Evolutionary conservation across 345 rosid species (phyloP), one percentile per base, ranked within the genome.

Genomic region (Cardamine occulta): DNA sequence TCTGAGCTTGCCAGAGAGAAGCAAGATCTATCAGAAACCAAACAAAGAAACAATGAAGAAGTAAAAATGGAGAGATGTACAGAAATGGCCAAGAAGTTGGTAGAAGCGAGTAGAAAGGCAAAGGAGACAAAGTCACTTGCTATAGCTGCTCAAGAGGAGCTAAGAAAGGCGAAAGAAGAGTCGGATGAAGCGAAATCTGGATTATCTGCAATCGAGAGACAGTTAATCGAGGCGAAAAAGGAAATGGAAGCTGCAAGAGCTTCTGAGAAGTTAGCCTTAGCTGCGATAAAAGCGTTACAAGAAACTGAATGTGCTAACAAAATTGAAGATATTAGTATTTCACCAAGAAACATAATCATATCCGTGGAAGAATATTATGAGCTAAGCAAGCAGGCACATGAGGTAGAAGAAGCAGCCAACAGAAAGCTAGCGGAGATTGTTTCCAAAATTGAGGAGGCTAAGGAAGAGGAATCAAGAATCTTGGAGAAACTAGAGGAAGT

Each of bases 231-330:
- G 7, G 86, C 91, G 35, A 85, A 79, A 62, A 95, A 88, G 85
- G 97, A 89, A 83, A 95, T 87, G 73, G 93, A 88, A 80, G 97
- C 93, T 49, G 89, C 97, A 31, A 86, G 70, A 78, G 97, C 93
- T 77, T 90, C 99, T 1, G 97, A 95, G 74, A 89, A 84, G 61
- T 77, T 95, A 66, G 99, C 99, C 37, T 79, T 88, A 68, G 91
- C 90, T 67, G 96, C 99, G 11, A 84, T 95, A 59, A 89, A 88
- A 78, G 99, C 97, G 0, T 79, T 91, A 84, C 90, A 89, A 74
- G 97, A 90, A 78, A 89, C 97, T 55, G 88, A 88, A 86, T 68
- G 72, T 58, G 70, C 86, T 73, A 82, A 65, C 67, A 81, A 45
- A 13, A 47, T 63, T 8, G 51, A 77, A 3, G 76, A 83, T 68